phyloP scores from a whole-genome alignment of 2,329 filamentous ascomycete genomes.

The Venturia oleaginea region DNA sequence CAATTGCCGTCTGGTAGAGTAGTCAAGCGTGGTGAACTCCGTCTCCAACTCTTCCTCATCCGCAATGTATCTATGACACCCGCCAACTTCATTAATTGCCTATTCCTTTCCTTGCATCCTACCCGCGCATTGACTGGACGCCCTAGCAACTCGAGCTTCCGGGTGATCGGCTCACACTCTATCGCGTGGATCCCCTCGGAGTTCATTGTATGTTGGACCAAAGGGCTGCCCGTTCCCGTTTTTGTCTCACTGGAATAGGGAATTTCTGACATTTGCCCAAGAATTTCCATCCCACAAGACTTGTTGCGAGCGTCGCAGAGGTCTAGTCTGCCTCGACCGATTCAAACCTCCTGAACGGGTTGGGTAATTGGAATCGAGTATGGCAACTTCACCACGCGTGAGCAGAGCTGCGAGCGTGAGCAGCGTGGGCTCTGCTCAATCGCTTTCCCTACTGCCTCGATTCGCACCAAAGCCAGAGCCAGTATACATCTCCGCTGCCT shows the following conservation, averaged over 20 bases:
- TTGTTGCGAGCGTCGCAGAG: background rate
- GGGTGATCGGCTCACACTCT: background rate
- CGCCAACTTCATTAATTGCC: background rate
- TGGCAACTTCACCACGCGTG: slow-evolving; percentile 25
- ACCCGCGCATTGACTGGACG: background rate
- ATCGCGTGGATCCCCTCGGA: background rate
- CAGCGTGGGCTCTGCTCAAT: slow-evolving; percentile 46
- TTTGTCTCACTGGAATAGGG: background rate
- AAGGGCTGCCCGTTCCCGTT: background rate
- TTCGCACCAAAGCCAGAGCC: slow-evolving; percentile 55
- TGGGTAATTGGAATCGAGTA: background rate
- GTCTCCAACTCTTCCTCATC: background rate
- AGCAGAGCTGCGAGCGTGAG: slow-evolving; percentile 42
- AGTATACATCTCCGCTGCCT: slow-evolving; percentile 78
- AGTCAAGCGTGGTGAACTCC: background rate
- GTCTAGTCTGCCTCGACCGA: background rate
- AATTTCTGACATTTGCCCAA: background rate
- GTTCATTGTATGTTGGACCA: background rate
- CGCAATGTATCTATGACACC: background rate
- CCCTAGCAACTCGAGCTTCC: background rate
- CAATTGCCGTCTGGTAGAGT: background rate
- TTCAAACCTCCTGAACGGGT: background rate
- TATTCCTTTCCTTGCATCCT: background rate
- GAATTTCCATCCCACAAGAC: background rate
- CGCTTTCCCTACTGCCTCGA: slow-evolving; percentile 59